These are phyloP conservation scores for Penicillium sp. DNA, from an alignment of 2,329 filamentous ascomycete species.

Conservation along the genomic window DNA sequence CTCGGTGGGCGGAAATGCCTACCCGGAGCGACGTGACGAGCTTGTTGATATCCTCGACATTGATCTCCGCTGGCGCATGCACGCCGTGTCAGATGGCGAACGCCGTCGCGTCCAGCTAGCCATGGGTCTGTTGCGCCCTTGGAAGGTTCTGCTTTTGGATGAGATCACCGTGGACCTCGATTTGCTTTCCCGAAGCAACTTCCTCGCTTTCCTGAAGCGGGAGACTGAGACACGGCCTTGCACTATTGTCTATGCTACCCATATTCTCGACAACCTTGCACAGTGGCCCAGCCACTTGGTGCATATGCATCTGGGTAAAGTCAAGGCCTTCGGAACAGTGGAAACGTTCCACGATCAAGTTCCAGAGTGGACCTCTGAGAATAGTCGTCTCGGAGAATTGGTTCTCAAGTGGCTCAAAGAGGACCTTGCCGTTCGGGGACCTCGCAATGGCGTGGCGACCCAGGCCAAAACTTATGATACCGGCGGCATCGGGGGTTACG, in stretches of 20 bases:
- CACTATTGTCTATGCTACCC: slow-evolving; percentile 95
- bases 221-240: slow-evolving; percentile 82
- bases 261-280: slow-evolving; percentile 93
- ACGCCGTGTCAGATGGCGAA: slow-evolving; percentile 92
- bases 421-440: slow-evolving; percentile 77
- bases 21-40: slow-evolving; percentile 79
- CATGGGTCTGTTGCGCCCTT: slow-evolving; percentile 91
- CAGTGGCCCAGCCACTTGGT: slow-evolving; percentile 94
- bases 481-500: slow-evolving; percentile 65
- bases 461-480: slow-evolving; percentile 55
- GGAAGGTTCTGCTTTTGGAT: slow-evolving; percentile 86
- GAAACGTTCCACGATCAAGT: slow-evolving; percentile 64
- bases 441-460: slow-evolving; percentile 62
- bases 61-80: slow-evolving; percentile 90
- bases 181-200: slow-evolving; percentile 78
- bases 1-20: slow-evolving; percentile 83
- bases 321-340: slow-evolving; percentile 82
- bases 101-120: slow-evolving; percentile 87
- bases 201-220: slow-evolving; percentile 78
- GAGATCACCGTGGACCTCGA: slow-evolving; percentile 98
- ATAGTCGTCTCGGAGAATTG: slow-evolving; percentile 81
- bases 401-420: slow-evolving; percentile 84
- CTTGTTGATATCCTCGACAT: slow-evolving; percentile 87
- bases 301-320: slow-evolving; percentile 86
- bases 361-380: slow-evolving; percentile 61